Conservation (phyloP, 306 rosid species). For the Quercus robur region DNA sequence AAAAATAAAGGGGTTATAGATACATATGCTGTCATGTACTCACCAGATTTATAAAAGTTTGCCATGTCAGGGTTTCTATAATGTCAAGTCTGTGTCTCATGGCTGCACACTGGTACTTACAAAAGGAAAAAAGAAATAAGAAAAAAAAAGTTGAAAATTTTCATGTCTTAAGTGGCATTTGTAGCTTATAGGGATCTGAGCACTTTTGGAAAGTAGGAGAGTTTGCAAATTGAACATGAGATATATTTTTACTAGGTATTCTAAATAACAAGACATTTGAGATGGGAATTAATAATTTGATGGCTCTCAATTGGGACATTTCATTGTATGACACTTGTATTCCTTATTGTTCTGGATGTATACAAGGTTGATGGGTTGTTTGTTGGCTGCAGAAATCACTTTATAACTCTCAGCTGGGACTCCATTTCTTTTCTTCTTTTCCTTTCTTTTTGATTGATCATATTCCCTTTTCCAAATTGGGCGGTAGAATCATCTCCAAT, state of each 20-base stretch:
- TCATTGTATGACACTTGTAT: neutral
- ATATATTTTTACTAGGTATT: too few species aligned
- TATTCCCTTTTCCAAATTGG: neutral
- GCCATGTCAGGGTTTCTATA: neutral
- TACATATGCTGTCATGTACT: neutral
- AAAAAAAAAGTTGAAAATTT: neutral
- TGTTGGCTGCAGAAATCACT: neutral
- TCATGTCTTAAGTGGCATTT: neutral
- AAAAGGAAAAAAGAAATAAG: neutral
- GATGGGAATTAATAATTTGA: neutral
- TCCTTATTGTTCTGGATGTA: neutral
- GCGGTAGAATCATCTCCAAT: neutral
- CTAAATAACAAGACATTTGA: too few species aligned
- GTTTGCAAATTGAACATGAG: neutral
- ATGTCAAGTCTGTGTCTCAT: neutral
- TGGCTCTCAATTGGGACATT: neutral
- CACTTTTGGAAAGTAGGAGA: neutral
- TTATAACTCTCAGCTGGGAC: neutral
- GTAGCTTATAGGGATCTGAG: neutral
- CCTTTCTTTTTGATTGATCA: neutral
- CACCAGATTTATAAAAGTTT: neutral
- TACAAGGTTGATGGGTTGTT: neutral
- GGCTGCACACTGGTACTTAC: neutral
- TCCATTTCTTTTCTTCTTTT: neutral
- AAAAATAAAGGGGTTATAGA: neutral